Evolutionary conservation across 1,284 basidiomycete species (phyloP).

Genomic region (Leccinum griseonigrum): DNA sequence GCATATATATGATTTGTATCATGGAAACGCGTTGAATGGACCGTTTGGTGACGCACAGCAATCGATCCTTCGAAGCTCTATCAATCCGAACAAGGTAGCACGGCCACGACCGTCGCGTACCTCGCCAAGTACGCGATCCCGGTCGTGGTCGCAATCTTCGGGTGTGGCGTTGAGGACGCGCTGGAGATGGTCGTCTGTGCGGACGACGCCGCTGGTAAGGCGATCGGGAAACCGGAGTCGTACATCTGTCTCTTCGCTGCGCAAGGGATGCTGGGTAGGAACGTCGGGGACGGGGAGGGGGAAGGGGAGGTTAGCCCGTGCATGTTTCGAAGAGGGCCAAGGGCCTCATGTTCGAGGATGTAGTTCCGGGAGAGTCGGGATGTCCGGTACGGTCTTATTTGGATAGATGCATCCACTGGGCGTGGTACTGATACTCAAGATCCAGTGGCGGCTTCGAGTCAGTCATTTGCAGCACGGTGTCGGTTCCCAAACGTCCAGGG

Average conservation of each 20-base stretch:
- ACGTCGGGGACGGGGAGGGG: slow-evolving; percentile 45
- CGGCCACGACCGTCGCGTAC: slow-evolving; percentile 43
- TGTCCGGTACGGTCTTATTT: slow-evolving; percentile 58
- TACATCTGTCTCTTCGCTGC: slow-evolving; percentile 76
- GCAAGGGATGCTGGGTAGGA: slow-evolving; percentile 47
- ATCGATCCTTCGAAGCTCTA: too few relatives aligned
- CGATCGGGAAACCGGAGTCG: slow-evolving; percentile 66
- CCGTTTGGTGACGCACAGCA: too few relatives aligned
- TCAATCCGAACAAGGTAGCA: too few relatives aligned
- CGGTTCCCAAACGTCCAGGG: slow-evolving; percentile 50
- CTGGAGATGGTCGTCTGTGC: slow-evolving; percentile 63
- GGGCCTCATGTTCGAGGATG: slow-evolving; percentile 78
- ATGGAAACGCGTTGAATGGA: too few relatives aligned
- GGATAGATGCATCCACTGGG: background rate
- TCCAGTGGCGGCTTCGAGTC: slow-evolving; percentile 39
- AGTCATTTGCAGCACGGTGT: slow-evolving; percentile 36
- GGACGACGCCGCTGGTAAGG: slow-evolving; percentile 50
- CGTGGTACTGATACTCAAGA: slow-evolving; percentile 8
- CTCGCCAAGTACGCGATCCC: slow-evolving; percentile 63
- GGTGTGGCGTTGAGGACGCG: slow-evolving; percentile 18
- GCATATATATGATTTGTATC: background rate
- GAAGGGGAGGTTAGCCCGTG: slow-evolving; percentile 39
- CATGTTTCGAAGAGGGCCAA: slow-evolving; percentile 49
- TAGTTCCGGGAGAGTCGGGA: slow-evolving; percentile 69
- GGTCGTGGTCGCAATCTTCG: slow-evolving; percentile 68